phyloP scores from a whole-genome alignment of 2,329 filamentous ascomycete genomes.

The Calonectria crousiana region DNA sequence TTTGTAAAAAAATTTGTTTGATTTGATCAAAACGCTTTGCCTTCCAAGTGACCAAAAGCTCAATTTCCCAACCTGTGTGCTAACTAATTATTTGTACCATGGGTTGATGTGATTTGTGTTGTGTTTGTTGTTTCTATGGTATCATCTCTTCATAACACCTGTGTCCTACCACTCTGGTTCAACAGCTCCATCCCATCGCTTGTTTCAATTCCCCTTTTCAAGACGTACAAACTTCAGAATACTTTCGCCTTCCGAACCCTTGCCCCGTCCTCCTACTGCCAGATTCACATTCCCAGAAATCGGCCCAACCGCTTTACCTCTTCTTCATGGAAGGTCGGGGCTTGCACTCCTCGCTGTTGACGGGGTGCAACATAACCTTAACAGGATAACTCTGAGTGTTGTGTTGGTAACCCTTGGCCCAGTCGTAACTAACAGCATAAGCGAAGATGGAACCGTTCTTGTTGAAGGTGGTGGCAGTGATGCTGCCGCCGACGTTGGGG shows the following conservation, averaged over 20 bases:
- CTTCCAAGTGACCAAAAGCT: background rate
- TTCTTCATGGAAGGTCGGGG: conserved; percentile 71
- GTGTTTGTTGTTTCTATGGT: conserved; percentile 38
- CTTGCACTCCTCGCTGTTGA: conserved; percentile 73
- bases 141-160: conserved; percentile 46
- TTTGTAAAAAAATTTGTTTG: conserved; percentile 29
- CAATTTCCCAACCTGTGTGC: conserved; percentile 8
- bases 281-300: background rate
- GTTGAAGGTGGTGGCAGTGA: conserved; percentile 93
- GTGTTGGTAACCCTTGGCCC: conserved; percentile 93
- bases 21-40: background rate
- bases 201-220: conserved; percentile 22
- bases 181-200: background rate
- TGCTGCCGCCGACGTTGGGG: conserved; percentile 85
- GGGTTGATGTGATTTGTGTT: conserved; percentile 16
- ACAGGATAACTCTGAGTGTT: conserved; percentile 82
- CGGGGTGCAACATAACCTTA: conserved; percentile 88
- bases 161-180: conserved; percentile 24
- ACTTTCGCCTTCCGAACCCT: conserved; percentile 12
- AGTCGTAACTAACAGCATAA: conserved; percentile 95
- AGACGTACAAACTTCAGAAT: conserved; percentile 34
- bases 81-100: conserved; percentile 15
- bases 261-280: conserved; percentile 8
- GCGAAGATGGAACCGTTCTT: conserved; percentile 85
- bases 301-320: conserved; percentile 55